A percentile compares a stretch with the other conserved stretches of the same genome.
Evolutionary conservation across 345 rosid genomes (phyloP).

Genomic region (Corchorus capsularis): DNA sequence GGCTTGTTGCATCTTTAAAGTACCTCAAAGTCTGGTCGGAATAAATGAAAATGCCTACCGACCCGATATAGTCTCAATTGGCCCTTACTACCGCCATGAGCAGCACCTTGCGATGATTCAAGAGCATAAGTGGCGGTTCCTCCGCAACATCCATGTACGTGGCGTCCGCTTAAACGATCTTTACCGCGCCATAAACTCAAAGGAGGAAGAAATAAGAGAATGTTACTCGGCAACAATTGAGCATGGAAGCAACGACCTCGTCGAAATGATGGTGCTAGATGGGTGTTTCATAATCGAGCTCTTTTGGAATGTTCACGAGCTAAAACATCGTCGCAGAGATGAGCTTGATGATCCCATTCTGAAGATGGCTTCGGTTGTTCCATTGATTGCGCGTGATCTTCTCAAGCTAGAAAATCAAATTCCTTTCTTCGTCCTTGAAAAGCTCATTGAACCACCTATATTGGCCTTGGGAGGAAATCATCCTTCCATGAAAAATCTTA

Average conservation of each 20-base stretch:
- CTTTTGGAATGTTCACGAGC: conserved; percentile 40
- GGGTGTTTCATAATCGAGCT: conserved; percentile 61
- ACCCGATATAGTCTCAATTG: conserved; percentile 52
- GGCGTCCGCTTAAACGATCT: conserved; percentile 3
- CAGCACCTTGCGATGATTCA: conserved; percentile 40
- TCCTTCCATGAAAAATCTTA: conserved; percentile 35
- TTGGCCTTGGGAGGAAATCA: neutral
- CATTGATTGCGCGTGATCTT: conserved; percentile 42
- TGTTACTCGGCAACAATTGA: conserved; percentile 32
- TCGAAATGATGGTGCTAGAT: conserved; percentile 56
- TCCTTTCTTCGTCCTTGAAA: conserved; percentile 47
- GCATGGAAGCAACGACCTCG: conserved; percentile 5
- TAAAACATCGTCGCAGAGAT: conserved; percentile 8
- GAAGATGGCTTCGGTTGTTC: conserved; percentile 46
- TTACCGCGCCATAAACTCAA: conserved; percentile 4
- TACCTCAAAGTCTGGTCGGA: conserved; percentile 37
- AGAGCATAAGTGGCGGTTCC: conserved; percentile 46
- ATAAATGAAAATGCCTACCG: conserved; percentile 38
- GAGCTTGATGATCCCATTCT: conserved; percentile 45
- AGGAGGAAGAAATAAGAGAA: conserved; percentile 31
- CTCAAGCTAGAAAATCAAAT: conserved; percentile 60
- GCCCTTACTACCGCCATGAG: conserved; percentile 44
- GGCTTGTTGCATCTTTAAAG: conserved; percentile 14
- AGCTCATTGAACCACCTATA: conserved; percentile 25
- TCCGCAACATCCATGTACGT: neutral